Evolutionary conservation across 176 grass and related monocot genomes (phyloP).

Genomic region (Oryza australiensis): DNA sequence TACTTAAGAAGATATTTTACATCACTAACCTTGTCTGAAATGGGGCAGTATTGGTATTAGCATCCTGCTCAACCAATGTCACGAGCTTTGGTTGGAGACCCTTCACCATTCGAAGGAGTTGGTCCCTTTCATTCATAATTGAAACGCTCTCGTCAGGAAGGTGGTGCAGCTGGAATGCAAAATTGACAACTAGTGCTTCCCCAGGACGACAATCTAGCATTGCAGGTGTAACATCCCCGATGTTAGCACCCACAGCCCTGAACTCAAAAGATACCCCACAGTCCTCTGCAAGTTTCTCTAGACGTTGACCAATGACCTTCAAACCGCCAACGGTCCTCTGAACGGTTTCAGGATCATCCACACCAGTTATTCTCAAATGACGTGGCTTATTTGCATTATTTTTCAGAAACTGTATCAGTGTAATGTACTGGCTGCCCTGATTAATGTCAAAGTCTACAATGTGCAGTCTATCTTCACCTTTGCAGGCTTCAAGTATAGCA

Average conservation of each 20-base stretch:
- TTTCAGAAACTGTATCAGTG: constrained; percentile 69
- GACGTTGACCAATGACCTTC: constrained; percentile 81
- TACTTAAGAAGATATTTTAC: not conserved
- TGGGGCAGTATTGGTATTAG: constrained; percentile 90
- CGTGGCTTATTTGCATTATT: constrained; percentile 56
- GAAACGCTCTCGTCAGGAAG: constrained; percentile 99
- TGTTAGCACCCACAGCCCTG: constrained; percentile 72
- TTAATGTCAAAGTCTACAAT: constrained; percentile 97
- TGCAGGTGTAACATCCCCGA: constrained; percentile 74
- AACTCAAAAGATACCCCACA: constrained; percentile 80
- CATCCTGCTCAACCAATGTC: constrained; percentile 94
- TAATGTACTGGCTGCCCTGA: constrained; percentile 95
- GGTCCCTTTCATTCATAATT: constrained; percentile 83
- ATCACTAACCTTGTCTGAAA: constrained; percentile 79
- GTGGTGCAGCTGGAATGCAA: constrained; percentile 97
- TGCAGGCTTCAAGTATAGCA: constrained; percentile 82
- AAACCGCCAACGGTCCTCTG: constrained; percentile 86
- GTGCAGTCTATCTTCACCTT: constrained; percentile 81
- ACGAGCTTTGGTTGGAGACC: constrained; percentile 83
- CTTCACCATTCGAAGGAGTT: constrained; percentile 95
- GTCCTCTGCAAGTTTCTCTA: constrained; percentile 80
- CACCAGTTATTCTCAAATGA: constrained; percentile 85
- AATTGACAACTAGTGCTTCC: constrained; percentile 88
- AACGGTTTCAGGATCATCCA: constrained; percentile 96
- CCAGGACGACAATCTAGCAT: constrained; percentile 79